Base-by-base conservation (phyloP, 1,284 basidiomycete species). In the Cutaneotrichosporon cyanovorans region DNA sequence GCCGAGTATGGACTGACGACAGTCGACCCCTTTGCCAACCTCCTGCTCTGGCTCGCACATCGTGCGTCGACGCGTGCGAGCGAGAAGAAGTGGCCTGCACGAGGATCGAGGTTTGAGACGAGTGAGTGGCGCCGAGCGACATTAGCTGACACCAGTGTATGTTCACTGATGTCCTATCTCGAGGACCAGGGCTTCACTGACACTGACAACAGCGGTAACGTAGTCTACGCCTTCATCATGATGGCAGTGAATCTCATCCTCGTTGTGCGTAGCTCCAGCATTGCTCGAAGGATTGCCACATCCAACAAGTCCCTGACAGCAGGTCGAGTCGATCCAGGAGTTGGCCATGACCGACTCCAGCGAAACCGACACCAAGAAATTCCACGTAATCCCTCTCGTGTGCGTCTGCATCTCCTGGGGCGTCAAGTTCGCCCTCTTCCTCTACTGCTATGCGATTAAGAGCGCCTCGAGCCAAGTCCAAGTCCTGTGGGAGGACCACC, bases 401-500 rank as follows among this genome's bases (percentile, higher is more conserved):
- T 81, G 87, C 6, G 92, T 96, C 8, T 80, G 77, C 2, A 78
- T 82, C 8, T 89, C 91, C 3, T 78, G 93, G 55, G 80, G 87
- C 33, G 82, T 87, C 58, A 98, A 98, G 71, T 77, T 89, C 35
- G 28, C 81, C 0, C 78, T 98, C 34, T 96, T 95, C 73, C 36
- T 91, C 5, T 93, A 92, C 71, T 93, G 90, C 69, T 81, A 76
- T 58, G 78, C 85, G 2, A 77, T 93, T 43, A 80, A 87, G 34
- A 77, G 77, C 34, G 80, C 80, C 53, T 89, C 85, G 8, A 89
- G 85, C 57, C 93, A 98, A 68, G 90, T 98, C 2, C 80, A 82
- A 45, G 83, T 96, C 5, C 78, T 97, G 20, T 97, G 89, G 86
- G 88, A 95, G 67, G 92, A 96, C 64, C 92, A 96, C 60, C 76